These are phyloP conservation scores for Pseudozyma tsukubaensis DNA, from an alignment of 1,284 basidiomycete species.

Conservation along the genomic window DNA sequence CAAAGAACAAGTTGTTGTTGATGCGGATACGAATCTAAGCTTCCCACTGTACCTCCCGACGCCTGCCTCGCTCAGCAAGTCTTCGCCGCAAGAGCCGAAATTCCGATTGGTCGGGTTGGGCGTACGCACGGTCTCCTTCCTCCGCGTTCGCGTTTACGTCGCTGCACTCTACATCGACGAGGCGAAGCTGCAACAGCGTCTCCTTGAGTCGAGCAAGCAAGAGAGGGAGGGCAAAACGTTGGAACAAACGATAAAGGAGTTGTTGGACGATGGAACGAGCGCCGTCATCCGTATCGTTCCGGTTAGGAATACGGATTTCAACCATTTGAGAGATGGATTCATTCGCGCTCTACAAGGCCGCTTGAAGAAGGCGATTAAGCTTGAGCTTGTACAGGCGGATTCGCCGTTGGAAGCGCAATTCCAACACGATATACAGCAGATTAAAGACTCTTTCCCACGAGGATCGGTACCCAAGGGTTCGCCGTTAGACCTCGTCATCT, in stretches of 20 bases:
- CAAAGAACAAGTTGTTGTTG: slow-evolving; percentile 22
- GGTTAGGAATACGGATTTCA: slow-evolving; percentile 81
- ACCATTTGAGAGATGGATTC: slow-evolving; percentile 86
- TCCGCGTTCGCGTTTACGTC: slow-evolving; percentile 84
- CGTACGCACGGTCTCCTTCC: slow-evolving; percentile 83
- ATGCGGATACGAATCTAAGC: slow-evolving; percentile 37
- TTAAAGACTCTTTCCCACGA: slow-evolving; percentile 71
- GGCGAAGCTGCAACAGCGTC: slow-evolving; percentile 5
- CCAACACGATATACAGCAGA: slow-evolving; percentile 64
- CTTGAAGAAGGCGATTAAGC: slow-evolving; percentile 72
- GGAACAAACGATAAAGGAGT: slow-evolving; percentile 31
- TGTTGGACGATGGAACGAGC: slow-evolving; percentile 50
- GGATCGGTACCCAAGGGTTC: slow-evolving; percentile 71
- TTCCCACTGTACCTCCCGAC: slow-evolving; percentile 40
- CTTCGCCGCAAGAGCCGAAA: slow-evolving; percentile 68
- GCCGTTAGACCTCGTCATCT: slow-evolving; percentile 69
- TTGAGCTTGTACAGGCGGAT: slow-evolving; percentile 10
- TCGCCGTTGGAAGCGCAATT: slow-evolving; percentile 56
- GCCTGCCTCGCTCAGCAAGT: slow-evolving; percentile 14
- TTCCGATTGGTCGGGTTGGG: slow-evolving; percentile 79
- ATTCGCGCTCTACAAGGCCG: slow-evolving; percentile 78
- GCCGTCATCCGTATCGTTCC: slow-evolving; percentile 73
- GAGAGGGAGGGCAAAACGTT: slow-evolving; percentile 3
- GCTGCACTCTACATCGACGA: slow-evolving; percentile 86
- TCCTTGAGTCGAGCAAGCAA: background rate